These are phyloP conservation scores for Ambrosia hybrid DNA, from an alignment of 140 eudicot species.

Conservation along the genomic window DNA sequence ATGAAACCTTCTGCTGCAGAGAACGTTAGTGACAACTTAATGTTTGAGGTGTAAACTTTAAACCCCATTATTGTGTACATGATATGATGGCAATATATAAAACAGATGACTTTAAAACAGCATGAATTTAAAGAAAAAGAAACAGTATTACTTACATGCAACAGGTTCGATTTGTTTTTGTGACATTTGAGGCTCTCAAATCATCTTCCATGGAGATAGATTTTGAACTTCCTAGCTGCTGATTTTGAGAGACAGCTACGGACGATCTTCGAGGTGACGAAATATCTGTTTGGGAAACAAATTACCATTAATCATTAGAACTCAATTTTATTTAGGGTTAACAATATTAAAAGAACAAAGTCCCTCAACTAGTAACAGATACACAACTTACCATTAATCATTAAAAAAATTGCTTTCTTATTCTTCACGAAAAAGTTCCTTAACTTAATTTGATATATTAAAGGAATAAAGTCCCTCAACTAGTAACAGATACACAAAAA, in stretches of 20 bases:
- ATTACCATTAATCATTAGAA: conserved; percentile 13
- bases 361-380: too few relatives aligned
- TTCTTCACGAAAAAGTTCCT: too few relatives aligned
- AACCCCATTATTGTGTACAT: conserved; percentile 14
- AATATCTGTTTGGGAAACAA: conserved; percentile 3
- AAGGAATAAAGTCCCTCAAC: too few relatives aligned
- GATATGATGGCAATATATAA: background rate
- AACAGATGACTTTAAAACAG: background rate
- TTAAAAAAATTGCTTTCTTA: too few relatives aligned
- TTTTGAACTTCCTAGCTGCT: conserved; percentile 45
- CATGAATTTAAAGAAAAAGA: background rate
- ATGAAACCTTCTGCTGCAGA: conserved; percentile 97
- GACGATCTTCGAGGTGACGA: conserved; percentile 50
- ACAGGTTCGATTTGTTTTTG: conserved; percentile 65
- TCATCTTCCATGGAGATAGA: conserved; percentile 55
- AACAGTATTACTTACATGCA: conserved; percentile 62
- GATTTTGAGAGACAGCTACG: conserved; percentile 42
- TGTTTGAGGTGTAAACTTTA: conserved; percentile 28
- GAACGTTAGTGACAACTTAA: conserved; percentile 62
- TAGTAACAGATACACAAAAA: too few relatives aligned
- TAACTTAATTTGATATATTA: too few relatives aligned
- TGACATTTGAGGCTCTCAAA: conserved; percentile 40
- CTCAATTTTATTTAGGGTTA: conserved; percentile 14
- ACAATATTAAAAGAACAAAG: background rate
- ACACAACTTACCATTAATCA: too few relatives aligned